A percentile compares a stretch with the other conserved stretches of the same genome.
Conservation (phyloP, 1,139 yeast species). For the Kodamaea sp. region DNA sequence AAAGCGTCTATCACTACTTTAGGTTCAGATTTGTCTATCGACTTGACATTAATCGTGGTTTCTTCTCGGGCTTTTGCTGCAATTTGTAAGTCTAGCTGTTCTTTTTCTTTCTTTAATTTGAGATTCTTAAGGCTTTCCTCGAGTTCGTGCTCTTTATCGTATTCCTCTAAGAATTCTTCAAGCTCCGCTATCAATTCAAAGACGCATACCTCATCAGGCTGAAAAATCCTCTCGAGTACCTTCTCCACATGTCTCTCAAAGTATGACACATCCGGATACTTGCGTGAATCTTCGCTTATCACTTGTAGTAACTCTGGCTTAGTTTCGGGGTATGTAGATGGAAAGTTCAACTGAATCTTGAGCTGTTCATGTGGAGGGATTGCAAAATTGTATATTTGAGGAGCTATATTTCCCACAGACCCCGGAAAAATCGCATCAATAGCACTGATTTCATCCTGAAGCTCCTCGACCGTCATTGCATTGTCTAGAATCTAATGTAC, state of each 20-base stretch:
- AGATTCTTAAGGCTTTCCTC: background rate
- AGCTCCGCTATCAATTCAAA: constrained; percentile 76
- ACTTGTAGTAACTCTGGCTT: constrained; percentile 60
- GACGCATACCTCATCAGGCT: constrained; percentile 68
- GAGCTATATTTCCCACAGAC: constrained; percentile 31
- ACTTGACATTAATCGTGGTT: background rate
- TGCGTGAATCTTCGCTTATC: constrained; percentile 29
- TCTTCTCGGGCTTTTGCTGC: constrained; percentile 2
- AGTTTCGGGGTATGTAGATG: constrained; percentile 66
- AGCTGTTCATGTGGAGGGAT: constrained; percentile 68
- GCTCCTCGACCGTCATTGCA: constrained; percentile 53
- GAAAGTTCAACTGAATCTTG: constrained; percentile 66
- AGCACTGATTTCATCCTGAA: constrained; percentile 78
- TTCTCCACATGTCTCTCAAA: constrained; percentile 46
- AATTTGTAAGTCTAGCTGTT: too few species aligned
- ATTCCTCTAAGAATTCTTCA: constrained; percentile 49
- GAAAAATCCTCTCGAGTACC: constrained; percentile 51
- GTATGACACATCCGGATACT: constrained; percentile 45
- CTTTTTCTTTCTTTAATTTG: constrained; percentile 11
- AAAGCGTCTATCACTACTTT: constrained; percentile 40
- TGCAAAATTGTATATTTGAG: constrained; percentile 48
- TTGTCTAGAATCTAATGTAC: too few species aligned
- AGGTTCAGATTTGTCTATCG: background rate
- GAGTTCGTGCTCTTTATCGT: constrained; percentile 20
- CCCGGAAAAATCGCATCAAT: constrained; percentile 89